These are phyloP conservation scores for Rosa rugosa DNA, from an alignment of 306 rosid genomes.

Conservation along the genomic window DNA sequence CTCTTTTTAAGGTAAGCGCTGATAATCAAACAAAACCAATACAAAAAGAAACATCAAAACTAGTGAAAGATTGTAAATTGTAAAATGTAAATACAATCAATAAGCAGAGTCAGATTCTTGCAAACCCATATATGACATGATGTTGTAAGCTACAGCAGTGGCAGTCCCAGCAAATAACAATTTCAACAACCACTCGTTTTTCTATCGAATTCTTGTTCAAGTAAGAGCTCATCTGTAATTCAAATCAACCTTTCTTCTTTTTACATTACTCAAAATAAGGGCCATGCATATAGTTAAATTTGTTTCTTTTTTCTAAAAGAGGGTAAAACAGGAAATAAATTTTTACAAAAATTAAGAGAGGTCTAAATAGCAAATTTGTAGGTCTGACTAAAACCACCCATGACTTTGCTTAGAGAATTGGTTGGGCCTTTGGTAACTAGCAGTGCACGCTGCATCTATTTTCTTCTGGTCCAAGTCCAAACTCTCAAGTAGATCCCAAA, in stretches of 20 bases:
- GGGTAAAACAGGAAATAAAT: too few species aligned
- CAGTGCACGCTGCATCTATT: background rate
- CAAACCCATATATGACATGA: conserved; percentile 89
- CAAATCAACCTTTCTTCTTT: background rate
- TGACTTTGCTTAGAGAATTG: background rate
- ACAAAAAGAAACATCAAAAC: too few species aligned
- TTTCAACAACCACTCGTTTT: conserved; percentile 83
- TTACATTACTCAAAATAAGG: too few species aligned
- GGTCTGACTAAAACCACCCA: too few species aligned
- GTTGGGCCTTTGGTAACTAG: background rate
- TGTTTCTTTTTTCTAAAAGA: too few species aligned
- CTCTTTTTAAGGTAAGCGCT: too few species aligned
- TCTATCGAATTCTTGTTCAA: conserved; percentile 76
- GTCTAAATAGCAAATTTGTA: too few species aligned
- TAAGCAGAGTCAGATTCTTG: background rate
- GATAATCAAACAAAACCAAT: too few species aligned
- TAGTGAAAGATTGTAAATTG: background rate
- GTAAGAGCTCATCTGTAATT: conserved; percentile 57
- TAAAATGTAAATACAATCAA: background rate
- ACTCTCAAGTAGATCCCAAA: too few species aligned
- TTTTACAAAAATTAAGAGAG: too few species aligned
- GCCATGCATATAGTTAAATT: background rate
- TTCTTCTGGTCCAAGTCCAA: background rate
- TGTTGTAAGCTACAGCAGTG: conserved; percentile 57
- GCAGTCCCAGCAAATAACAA: conserved; percentile 80